Evolutionary conservation across 2,329 filamentous ascomycete genomes (phyloP), one percentile per base, ranked within the genome.

Genomic region (Aspergillus unguis): DNA sequence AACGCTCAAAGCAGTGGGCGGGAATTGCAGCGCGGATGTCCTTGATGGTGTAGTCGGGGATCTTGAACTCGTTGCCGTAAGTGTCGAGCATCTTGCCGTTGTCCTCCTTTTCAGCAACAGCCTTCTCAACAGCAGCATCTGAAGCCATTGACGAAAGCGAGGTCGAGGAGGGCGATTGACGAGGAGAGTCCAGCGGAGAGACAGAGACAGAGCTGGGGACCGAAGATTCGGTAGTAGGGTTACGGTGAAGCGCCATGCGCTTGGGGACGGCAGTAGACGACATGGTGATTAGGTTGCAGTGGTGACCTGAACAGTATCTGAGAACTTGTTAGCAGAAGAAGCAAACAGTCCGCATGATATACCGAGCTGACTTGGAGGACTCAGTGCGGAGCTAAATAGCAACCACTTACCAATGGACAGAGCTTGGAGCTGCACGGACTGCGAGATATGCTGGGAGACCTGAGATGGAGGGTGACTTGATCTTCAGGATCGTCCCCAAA

Each of bases 21-120:
- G 94, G 94, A 63, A 99, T 99, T 71, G 94, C 94, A 76, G 96
- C 88, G 67, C 90, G 87, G 70, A 99, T 92, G 70, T 99, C 84
- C 81, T 96, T 96, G 82, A 99, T 95, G 70, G 91, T 95, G 80
- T 88, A 99, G 76, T 97, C 87, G 62, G 94, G 94, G 52, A 95
- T 81, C 73, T 90, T 80, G 79, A 99, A 99, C 67, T 91, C 83
- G 75, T 97, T 96, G 75, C 94, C 94, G 72, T 95, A 94, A 9
- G 90, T 92, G 77, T 99, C 92, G 59, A 94, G 67, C 62, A 99
- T 83, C 71, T 85, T 85, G 61, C 70, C 59, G 60, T 51, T 67
- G 61, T 80, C 78, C 51, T 80, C 82, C 45, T 80, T 78, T 51
- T 80, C 82, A 41, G 17, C 17, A 17, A 17, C 17, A 17, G 17